Percentiles rank a stretch among this genome's conserved stretches.
Evolutionary conservation across 345 rosid species (phyloP).

Genomic region (Hypericum androsaemum): DNA sequence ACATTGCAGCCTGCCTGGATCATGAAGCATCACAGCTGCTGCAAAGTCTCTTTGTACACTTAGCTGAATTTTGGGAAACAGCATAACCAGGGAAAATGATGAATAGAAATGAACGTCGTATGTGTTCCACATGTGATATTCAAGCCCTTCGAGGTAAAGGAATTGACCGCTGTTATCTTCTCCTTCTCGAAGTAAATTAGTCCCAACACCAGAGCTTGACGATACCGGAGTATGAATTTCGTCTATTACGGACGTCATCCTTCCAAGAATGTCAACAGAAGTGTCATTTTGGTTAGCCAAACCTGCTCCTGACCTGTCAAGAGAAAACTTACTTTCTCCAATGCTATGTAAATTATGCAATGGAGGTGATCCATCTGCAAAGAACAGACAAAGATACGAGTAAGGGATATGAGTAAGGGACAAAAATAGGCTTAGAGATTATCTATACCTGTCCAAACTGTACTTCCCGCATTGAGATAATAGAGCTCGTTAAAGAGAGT

Average conservation of each 20-base stretch:
- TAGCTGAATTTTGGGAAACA: slow-evolving; percentile 84
- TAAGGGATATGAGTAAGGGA: background rate
- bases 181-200: slow-evolving; percentile 77
- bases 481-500: slow-evolving; percentile 92
- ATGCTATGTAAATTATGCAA: slow-evolving; percentile 52
- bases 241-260: slow-evolving; percentile 59
- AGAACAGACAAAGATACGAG: background rate
- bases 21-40: slow-evolving; percentile 86
- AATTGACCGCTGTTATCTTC: slow-evolving; percentile 94
- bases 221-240: slow-evolving; percentile 50
- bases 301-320: slow-evolving; percentile 45
- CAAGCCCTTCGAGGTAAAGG: slow-evolving; percentile 83
- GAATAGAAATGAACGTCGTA: slow-evolving; percentile 93
- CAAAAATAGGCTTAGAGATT: no score
- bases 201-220: slow-evolving; percentile 75
- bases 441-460: slow-evolving; percentile 95
- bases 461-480: slow-evolving; percentile 84
- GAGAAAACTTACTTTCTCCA: slow-evolving; percentile 59
- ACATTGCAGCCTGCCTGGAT: slow-evolving; percentile 57
- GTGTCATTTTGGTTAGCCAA: slow-evolving; percentile 31
- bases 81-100: slow-evolving; percentile 73
- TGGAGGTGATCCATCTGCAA: slow-evolving; percentile 73
- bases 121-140: slow-evolving; percentile 93
- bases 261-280: slow-evolving; percentile 54
- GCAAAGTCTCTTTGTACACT: slow-evolving; percentile 92